Percentiles rank a stretch among this genome's conserved stretches.
phyloP scores from a whole-genome alignment of 2,329 filamentous ascomycete species.

The Verticillium albo-atrum region DNA sequence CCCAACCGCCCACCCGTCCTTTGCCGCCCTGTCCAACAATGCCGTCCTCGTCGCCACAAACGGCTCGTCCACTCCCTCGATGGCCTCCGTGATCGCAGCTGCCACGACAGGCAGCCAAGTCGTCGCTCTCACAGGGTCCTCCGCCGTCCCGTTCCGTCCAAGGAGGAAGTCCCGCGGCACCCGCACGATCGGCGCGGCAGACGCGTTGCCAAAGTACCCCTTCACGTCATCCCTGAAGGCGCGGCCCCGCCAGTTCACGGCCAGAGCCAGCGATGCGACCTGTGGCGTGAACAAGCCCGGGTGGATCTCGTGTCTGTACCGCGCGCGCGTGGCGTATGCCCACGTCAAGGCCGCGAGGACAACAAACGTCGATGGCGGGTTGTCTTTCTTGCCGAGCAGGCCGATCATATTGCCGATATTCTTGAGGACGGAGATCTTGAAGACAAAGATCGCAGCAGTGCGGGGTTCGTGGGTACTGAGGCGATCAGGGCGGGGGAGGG shows the following conservation, averaged over 20 bases:
- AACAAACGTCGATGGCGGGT: constrained; percentile 30
- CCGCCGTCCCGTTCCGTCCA: not conserved
- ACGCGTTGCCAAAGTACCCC: not conserved
- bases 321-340: constrained; percentile 31
- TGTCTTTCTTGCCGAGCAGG: not conserved
- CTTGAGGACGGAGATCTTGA: constrained; percentile 29
- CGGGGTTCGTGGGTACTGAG: constrained; percentile 25
- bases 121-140: not conserved
- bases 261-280: not conserved
- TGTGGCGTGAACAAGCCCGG: not conserved
- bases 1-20: not conserved
- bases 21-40: constrained; percentile 20
- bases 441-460: constrained; percentile 36
- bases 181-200: not conserved
- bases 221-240: not conserved
- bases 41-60: constrained; percentile 31
- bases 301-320: constrained; percentile 10
- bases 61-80: constrained; percentile 30
- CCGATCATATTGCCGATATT: constrained; percentile 11
- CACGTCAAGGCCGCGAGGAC: constrained; percentile 35
- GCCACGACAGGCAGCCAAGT: not conserved
- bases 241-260: not conserved
- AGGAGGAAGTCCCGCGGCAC: not conserved
- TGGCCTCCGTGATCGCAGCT: constrained; percentile 16
- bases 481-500: constrained; percentile 19